Evolutionary conservation across 306 rosid species (phyloP).

Genomic region (Begonia masoniana): DNA sequence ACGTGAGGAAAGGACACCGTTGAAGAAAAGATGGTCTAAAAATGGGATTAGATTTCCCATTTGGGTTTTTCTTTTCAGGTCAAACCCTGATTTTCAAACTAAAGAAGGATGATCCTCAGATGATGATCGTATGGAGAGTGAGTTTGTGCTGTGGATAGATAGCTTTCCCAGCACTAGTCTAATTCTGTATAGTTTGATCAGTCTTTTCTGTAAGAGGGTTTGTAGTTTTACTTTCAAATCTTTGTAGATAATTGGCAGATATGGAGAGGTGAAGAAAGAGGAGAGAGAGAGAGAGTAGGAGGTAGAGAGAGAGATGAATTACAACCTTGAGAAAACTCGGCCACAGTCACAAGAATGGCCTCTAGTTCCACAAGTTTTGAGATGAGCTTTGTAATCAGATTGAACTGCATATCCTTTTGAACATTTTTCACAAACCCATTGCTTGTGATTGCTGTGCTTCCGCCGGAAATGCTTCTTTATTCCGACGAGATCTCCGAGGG

Average conservation of each 20-base stretch:
- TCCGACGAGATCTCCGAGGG: constrained; percentile 94
- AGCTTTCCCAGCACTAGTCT: too few species aligned
- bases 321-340: constrained; percentile 70
- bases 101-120: background rate
- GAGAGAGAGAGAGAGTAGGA: background rate
- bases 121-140: too few species aligned
- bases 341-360: constrained; percentile 99
- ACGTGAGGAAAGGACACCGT: constrained; percentile 31
- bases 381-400: constrained; percentile 95
- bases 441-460: constrained; percentile 91
- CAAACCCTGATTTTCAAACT: constrained; percentile 29
- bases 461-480: constrained; percentile 90
- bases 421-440: constrained; percentile 90
- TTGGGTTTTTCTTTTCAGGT: constrained; percentile 16
- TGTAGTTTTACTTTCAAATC: background rate
- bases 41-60: constrained; percentile 21
- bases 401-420: constrained; percentile 93
- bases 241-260: constrained; percentile 17
- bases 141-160: too few species aligned
- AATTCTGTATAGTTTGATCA: too few species aligned
- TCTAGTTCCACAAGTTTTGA: constrained; percentile 90
- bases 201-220: too few species aligned
- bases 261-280: background rate
- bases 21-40: constrained; percentile 11
- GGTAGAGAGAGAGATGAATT: too few species aligned